These are phyloP conservation scores for Orbilia oligospora DNA, from an alignment of 2,329 filamentous ascomycete species.

Conservation along the genomic window DNA sequence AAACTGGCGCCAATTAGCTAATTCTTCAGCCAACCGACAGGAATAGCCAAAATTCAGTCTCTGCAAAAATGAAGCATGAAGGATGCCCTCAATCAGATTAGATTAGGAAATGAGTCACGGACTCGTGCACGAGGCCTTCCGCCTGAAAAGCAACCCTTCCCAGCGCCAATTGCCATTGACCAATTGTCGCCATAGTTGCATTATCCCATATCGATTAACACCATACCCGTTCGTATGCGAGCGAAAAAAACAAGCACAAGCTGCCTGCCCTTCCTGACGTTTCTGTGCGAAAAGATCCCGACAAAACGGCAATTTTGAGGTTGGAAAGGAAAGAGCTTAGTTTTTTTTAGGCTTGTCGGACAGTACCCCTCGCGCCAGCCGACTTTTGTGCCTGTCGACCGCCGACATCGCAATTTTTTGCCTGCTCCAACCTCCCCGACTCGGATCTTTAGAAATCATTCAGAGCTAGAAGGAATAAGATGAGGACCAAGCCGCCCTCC, in stretches of 20 bases:
- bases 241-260: constrained; percentile 31
- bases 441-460: constrained; percentile 44
- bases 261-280: constrained; percentile 33
- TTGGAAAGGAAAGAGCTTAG: constrained; percentile 23
- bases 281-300: constrained; percentile 32
- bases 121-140: constrained; percentile 37
- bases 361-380: constrained; percentile 25
- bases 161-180: constrained; percentile 51
- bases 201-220: constrained; percentile 35
- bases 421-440: constrained; percentile 53
- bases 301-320: constrained; percentile 50
- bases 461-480: constrained; percentile 48
- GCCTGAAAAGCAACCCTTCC: constrained; percentile 57
- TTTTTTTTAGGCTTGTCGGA: constrained; percentile 34
- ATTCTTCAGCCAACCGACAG: constrained; percentile 35
- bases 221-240: constrained; percentile 20
- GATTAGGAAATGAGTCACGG: constrained; percentile 61
- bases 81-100: constrained; percentile 50
- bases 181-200: constrained; percentile 47
- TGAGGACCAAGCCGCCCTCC: constrained; percentile 60
- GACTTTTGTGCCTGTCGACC: constrained; percentile 44
- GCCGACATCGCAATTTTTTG: constrained; percentile 61
- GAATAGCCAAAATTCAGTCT: constrained; percentile 56
- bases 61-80: constrained; percentile 19
- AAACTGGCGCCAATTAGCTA: constrained; percentile 52